Evolutionary conservation across 176 grass and related monocot species (phyloP).

Genomic region (Alloteropsis semialata): DNA sequence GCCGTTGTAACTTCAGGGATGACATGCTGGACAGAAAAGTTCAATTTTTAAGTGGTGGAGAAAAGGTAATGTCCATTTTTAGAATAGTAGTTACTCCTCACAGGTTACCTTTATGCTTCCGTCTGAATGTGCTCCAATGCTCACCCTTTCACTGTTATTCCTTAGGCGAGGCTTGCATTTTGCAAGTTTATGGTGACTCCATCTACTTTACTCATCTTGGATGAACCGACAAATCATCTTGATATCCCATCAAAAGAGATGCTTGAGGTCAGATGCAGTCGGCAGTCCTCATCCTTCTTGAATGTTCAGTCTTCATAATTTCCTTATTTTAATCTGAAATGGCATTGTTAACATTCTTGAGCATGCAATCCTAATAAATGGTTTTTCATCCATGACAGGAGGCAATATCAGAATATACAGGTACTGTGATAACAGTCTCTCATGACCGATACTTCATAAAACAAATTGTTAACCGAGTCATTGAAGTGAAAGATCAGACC

Average conservation of each 20-base stretch:
- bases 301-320: constrained; percentile 10
- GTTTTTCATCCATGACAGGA: constrained; percentile 60
- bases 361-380: constrained; percentile 20
- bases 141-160: constrained; percentile 8
- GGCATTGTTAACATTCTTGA: background rate
- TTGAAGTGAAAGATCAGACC: constrained; percentile 80
- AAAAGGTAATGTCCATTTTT: constrained; percentile 62
- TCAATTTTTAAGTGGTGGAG: constrained; percentile 84
- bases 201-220: constrained; percentile 91
- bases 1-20: constrained; percentile 93
- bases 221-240: constrained; percentile 99
- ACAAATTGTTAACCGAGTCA: constrained; percentile 95
- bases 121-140: background rate
- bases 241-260: constrained; percentile 99
- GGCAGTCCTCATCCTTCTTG: background rate
- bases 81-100: background rate
- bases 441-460: constrained; percentile 95
- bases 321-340: constrained; percentile 1
- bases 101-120: background rate
- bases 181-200: constrained; percentile 99
- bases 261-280: constrained; percentile 69
- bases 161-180: constrained; percentile 89
- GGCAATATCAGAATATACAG: constrained; percentile 89
- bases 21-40: constrained; percentile 98
- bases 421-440: constrained; percentile 93